Base-by-base conservation (phyloP, 257 asterid species). In the Oldenlandia corymbosa region DNA sequence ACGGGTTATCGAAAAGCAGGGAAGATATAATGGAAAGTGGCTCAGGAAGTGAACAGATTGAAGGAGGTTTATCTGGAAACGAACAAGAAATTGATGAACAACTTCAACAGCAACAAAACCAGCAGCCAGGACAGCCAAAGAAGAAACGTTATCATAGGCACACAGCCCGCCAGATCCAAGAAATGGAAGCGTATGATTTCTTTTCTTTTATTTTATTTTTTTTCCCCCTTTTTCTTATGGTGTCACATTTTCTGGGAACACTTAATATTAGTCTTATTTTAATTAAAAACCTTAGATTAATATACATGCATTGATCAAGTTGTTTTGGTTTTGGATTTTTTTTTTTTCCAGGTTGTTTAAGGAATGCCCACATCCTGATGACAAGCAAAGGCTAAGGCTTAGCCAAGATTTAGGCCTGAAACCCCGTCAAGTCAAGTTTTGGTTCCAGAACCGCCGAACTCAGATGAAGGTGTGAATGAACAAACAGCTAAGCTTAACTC, bases 351-450 rank as follows among this genome's bases (percentile, higher is more conserved):
- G 99, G 79, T 62, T 92, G 77, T 92, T 92, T 68, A 89, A 92
- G 87, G 99, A 89, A 53, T 89, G 95, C 57, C 99, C 97, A 5
- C 99, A 92, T 62, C 99, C 99, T 2, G 99, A 92, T 48, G 99
- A 92, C 67, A 92, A 92, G 67, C 99, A 87, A 43, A 75, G 99
- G 58, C 81, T 80, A 16, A 87, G 77, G 63, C 80, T 92, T 1
- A 92, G 99, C 86, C 97, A 87, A 58, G 97, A 92, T 0, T 93
- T 92, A 58, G 94, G 96, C 53, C 96, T 92, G 18, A 89, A 89
- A 72, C 99, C 97, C 0, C 81, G 97, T 14, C 97, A 92, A 52
- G 97, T 92, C 74, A 92, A 92, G 80, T 92, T 92, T 53, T 92
- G 99, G 99, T 92, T 92, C 81, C 99, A 92, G 62, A 92, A 92